Evolutionary conservation across 306 rosid genomes (phyloP).

Genomic region (Oxytropis ochrocephala): DNA sequence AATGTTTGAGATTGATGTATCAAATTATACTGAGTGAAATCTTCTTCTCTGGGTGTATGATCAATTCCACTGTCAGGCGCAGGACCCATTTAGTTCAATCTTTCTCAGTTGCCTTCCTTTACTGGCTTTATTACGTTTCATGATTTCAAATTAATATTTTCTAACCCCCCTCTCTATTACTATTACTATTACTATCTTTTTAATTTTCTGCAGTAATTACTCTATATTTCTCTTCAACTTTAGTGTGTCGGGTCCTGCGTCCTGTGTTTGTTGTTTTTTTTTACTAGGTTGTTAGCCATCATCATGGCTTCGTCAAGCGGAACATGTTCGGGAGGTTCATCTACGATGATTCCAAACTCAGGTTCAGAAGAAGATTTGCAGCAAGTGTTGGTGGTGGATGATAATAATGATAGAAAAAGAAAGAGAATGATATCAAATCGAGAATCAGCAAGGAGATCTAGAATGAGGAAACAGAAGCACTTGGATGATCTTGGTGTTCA

Average conservation of each 20-base stretch:
- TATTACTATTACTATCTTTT: background rate
- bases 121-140: conserved; percentile 94
- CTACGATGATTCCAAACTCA: conserved; percentile 40
- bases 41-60: conserved; percentile 76
- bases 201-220: conserved; percentile 4
- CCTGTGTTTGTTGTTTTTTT: background rate
- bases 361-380: conserved; percentile 59
- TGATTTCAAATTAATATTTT: conserved; percentile 31
- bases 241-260: conserved; percentile 50
- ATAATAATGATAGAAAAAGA: conserved; percentile 68
- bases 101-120: conserved; percentile 86
- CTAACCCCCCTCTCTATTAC: background rate
- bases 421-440: conserved; percentile 90
- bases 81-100: conserved; percentile 92
- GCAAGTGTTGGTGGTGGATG: conserved; percentile 37
- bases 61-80: conserved; percentile 75
- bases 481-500: conserved; percentile 61
- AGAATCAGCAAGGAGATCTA: conserved; percentile 77
- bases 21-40: conserved; percentile 68
- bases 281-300: background rate
- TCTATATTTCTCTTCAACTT: background rate
- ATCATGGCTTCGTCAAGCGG: conserved; percentile 75
- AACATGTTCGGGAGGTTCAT: conserved; percentile 63
- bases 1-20: conserved; percentile 92
- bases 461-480: conserved; percentile 89